phyloP scores from a whole-genome alignment of 2,329 filamentous ascomycete genomes.

The Aspergillus awamori region DNA sequence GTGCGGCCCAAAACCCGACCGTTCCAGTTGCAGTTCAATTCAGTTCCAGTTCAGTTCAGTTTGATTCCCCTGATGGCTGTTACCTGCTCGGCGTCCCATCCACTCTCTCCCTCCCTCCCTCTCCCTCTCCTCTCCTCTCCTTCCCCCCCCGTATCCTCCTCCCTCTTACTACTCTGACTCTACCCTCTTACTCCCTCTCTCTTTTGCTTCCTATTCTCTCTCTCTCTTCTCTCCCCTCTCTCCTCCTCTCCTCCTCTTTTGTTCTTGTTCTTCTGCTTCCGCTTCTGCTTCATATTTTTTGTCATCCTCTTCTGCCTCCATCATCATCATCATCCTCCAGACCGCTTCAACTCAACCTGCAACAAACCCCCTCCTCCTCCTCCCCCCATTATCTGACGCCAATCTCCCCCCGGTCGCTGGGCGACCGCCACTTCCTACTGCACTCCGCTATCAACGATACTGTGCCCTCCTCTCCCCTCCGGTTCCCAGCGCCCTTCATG shows the following conservation, averaged over 20 bases:
- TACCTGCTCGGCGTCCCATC: too few relatives aligned
- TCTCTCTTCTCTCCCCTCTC: not conserved
- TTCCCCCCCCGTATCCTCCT: not conserved
- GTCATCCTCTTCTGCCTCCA: constrained; percentile 6
- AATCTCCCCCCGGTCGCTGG: constrained; percentile 29
- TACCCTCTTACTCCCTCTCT: not conserved
- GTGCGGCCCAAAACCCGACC: constrained; percentile 17
- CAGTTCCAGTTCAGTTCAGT: not conserved
- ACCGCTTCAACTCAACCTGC: constrained; percentile 6
- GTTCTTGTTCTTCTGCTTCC: constrained; percentile 1
- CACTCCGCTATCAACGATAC: constrained; percentile 11
- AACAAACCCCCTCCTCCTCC: not conserved
- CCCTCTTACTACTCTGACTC: not conserved
- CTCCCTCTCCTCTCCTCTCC: not conserved
- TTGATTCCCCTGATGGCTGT: constrained; percentile 10
- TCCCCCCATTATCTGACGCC: constrained; percentile 7
- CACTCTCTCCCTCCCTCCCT: not conserved
- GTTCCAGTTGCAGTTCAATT: constrained; percentile 16
- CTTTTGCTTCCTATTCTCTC: constrained; percentile 8
- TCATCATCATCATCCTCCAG: not conserved
- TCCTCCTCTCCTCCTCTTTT: not conserved
- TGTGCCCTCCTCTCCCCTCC: constrained; percentile 16
- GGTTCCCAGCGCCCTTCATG: constrained; percentile 38
- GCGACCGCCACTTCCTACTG: constrained; percentile 28
- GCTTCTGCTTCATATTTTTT: constrained; percentile 2